Evolutionary conservation across 1,284 basidiomycete species (phyloP).

Genomic region (Tylopilus sp.): DNA sequence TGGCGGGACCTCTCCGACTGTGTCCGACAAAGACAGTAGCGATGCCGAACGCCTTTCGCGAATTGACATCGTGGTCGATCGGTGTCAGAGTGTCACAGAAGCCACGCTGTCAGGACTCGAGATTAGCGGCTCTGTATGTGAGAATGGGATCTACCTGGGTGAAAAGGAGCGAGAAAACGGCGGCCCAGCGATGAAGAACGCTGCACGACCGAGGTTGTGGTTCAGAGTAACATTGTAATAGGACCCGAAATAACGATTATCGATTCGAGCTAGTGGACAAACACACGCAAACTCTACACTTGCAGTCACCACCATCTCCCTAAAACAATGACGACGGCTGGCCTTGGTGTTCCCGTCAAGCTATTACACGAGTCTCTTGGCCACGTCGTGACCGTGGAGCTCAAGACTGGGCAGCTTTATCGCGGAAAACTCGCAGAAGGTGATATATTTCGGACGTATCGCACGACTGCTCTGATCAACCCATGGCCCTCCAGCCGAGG

Average conservation of each 20-base stretch:
- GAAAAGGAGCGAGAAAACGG: neutral
- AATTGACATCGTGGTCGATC: constrained; percentile 19
- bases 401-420: constrained; percentile 97
- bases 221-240: neutral
- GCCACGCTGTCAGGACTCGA: neutral
- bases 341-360: constrained; percentile 90
- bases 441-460: constrained; percentile 18
- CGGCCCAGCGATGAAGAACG: neutral
- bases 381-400: constrained; percentile 95
- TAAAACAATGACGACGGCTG: constrained; percentile 37
- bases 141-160: neutral
- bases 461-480: constrained; percentile 23
- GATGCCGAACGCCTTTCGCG: constrained; percentile 20
- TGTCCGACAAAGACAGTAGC: constrained; percentile 19
- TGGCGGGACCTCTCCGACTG: constrained; percentile 11
- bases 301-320: constrained; percentile 9
- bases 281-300: constrained; percentile 22
- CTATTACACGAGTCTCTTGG: constrained; percentile 92
- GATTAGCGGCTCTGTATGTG: neutral
- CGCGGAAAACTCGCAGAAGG: constrained; percentile 97
- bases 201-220: neutral
- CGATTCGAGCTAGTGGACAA: constrained; percentile 12
- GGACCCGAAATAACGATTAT: neutral
- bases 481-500: constrained; percentile 72
- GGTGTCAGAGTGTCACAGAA: neutral